Conservation (phyloP, 768 basidiomycete genomes). For the Pleurotus cornucopiae region DNA sequence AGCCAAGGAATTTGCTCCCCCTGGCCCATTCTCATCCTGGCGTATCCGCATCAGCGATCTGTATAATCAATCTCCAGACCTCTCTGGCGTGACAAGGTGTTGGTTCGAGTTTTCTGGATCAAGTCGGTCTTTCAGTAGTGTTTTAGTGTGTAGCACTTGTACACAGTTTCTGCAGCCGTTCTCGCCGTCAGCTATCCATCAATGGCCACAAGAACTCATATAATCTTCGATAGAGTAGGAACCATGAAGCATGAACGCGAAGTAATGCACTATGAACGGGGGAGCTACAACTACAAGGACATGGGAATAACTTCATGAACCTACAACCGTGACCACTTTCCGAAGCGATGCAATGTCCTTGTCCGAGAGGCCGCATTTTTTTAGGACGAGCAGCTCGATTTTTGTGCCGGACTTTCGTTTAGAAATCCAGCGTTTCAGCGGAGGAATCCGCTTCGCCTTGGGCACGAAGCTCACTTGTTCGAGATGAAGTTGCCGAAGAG, state of each 20-base stretch:
- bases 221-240: too few relatives aligned
- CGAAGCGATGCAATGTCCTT: not conserved
- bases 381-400: not conserved
- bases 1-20: not conserved
- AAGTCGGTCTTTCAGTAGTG: not conserved
- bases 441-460: not conserved
- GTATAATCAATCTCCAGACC: not conserved
- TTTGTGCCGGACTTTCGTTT: not conserved
- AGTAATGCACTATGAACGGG: too few relatives aligned
- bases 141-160: too few relatives aligned
- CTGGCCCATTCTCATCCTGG: not conserved
- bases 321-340: not conserved
- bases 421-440: not conserved
- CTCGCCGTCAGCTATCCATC: too few relatives aligned
- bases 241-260: too few relatives aligned
- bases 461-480: not conserved
- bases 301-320: too few relatives aligned
- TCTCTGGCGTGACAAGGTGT: not conserved
- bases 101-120: conserved; percentile 3
- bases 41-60: not conserved
- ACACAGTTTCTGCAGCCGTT: too few relatives aligned
- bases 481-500: not conserved
- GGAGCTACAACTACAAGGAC: not conserved
- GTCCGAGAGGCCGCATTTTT: not conserved
- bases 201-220: too few relatives aligned